Conservation (phyloP, 2,329 filamentous ascomycete genomes). For the Ophiostoma quercus region DNA sequence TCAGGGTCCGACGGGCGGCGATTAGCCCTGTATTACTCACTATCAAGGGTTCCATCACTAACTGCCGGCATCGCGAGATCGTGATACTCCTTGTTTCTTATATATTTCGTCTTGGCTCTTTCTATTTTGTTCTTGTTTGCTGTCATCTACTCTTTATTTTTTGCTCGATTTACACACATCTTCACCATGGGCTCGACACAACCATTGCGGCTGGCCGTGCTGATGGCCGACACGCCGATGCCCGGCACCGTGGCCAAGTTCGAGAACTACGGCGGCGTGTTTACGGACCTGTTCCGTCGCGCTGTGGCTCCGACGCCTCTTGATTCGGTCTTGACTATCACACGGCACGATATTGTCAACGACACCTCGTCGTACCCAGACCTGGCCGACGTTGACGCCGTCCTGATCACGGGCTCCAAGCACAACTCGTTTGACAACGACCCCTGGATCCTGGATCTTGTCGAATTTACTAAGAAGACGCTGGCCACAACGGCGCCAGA, state of each 20-base stretch:
- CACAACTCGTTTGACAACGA: conserved; percentile 68
- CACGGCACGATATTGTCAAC: conserved; percentile 65
- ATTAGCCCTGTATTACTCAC: conserved; percentile 11
- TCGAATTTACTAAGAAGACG: conserved; percentile 56
- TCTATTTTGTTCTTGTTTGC: background rate
- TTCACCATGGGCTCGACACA: conserved; percentile 24
- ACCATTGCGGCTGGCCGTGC: conserved; percentile 68
- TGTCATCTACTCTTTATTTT: background rate
- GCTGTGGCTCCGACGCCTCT: conserved; percentile 45
- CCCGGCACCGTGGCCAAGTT: conserved; percentile 59
- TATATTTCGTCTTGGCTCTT: background rate
- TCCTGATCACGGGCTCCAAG: conserved; percentile 74
- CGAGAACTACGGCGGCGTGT: conserved; percentile 67
- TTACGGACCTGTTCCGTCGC: conserved; percentile 54
- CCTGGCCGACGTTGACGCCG: conserved; percentile 69
- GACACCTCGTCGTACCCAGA: conserved; percentile 62
- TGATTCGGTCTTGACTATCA: conserved; percentile 50
- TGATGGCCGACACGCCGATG: conserved; percentile 80
- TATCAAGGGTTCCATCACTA: background rate
- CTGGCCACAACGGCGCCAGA: conserved; percentile 36
- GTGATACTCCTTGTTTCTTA: background rate
- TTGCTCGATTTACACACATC: background rate
- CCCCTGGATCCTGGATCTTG: conserved; percentile 70
- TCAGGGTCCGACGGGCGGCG: conserved; percentile 9
- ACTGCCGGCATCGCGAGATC: background rate